phyloP scores from a whole-genome alignment of 2,329 filamentous ascomycete genomes.

The Aureobasidium mangrovei region DNA sequence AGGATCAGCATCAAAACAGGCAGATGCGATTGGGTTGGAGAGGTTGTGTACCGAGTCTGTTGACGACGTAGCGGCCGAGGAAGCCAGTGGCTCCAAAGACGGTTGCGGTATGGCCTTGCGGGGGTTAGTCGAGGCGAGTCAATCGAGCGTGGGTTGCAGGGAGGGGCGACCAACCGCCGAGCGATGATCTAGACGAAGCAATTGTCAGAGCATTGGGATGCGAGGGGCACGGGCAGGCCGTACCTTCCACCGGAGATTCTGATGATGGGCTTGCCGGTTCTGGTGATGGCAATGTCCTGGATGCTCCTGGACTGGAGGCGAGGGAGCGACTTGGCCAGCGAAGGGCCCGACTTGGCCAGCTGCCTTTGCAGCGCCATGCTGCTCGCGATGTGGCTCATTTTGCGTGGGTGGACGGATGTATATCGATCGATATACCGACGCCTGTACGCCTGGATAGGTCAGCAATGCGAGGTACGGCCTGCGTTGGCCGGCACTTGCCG shows the following conservation, averaged over 20 bases:
- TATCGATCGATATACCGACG: not conserved
- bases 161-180: conserved; percentile 58
- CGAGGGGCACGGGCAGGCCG: not conserved
- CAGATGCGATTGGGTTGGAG: not conserved
- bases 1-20: not conserved
- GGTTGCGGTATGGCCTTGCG: conserved; percentile 80
- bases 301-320: conserved; percentile 37
- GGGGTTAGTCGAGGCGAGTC: conserved; percentile 24
- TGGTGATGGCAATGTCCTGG: conserved; percentile 84
- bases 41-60: conserved; percentile 61
- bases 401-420: not conserved
- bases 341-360: conserved; percentile 24
- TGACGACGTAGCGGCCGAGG: conserved; percentile 94
- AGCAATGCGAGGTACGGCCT: conserved; percentile 12
- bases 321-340: conserved; percentile 20
- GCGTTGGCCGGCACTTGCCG: not conserved
- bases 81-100: conserved; percentile 97
- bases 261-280: conserved; percentile 92
- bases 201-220: conserved; percentile 2
- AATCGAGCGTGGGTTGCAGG: conserved; percentile 12
- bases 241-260: conserved; percentile 84
- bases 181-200: conserved; percentile 54
- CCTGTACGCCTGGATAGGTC: conserved; percentile 1
- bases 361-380: conserved; percentile 27
- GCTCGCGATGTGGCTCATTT: conserved; percentile 14